A percentile compares a stretch with the other conserved stretches of the same genome.
phyloP scores from a whole-genome alignment of 148 eudicot species.

The Dianthus caryophyllus region DNA sequence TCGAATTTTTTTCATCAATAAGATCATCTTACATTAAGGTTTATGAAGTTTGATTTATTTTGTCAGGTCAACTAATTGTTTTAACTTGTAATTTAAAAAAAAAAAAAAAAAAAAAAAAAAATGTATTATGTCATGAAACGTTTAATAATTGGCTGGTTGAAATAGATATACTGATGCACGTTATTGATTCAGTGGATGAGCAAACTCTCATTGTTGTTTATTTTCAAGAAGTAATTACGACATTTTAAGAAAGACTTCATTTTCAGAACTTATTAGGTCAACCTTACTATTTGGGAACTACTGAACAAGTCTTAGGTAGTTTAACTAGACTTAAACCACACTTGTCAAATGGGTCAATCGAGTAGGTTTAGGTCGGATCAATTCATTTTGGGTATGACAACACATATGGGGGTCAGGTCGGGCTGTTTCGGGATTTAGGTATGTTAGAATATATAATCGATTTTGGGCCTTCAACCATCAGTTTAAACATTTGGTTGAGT shows the following conservation, averaged over 20 bases:
- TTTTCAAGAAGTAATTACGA: neutral
- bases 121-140: neutral
- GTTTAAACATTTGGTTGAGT: too few species aligned
- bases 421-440: too few species aligned
- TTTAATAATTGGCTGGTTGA: neutral
- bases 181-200: neutral
- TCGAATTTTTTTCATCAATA: neutral
- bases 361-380: too few species aligned
- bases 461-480: too few species aligned
- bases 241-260: neutral
- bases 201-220: neutral
- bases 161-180: neutral
- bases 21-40: too few species aligned
- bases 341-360: too few species aligned
- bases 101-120: too few species aligned
- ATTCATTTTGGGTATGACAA: too few species aligned
- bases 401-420: too few species aligned
- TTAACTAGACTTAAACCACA: neutral
- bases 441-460: too few species aligned
- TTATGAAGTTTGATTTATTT: neutral
- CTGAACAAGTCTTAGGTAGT: neutral
- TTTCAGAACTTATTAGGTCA: neutral
- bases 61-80: neutral
- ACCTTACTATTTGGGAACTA: neutral
- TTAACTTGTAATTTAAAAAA: too few species aligned